Base-by-base conservation (phyloP, 129 eudicot species). In the Heracleum sosnowskyi region DNA sequence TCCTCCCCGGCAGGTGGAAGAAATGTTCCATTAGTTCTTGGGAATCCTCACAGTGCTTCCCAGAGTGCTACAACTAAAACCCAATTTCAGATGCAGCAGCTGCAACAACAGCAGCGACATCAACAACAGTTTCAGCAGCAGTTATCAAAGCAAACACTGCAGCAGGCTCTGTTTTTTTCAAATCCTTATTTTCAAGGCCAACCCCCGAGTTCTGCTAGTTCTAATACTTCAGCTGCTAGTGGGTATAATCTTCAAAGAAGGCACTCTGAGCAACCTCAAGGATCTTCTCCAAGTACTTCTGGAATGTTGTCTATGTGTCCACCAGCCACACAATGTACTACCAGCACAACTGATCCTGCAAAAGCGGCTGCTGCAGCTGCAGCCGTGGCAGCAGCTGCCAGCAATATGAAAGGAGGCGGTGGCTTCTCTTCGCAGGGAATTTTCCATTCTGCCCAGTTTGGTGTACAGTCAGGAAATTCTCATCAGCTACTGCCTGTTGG, bases 301-400 rank as follows among this genome's bases (percentile, higher is more conserved):
- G 89, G 91, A 47, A 88, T 86, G 91, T 73, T 91, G 85, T 85
- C 97, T 0, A 79, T 88, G 34, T 63, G 86, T 73, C 78, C 87
- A 10, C 88, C 89, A 7, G 91, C 85, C 33, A 79, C 87, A n/a
- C 53, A 73, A 37, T 83, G 86, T 0, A 78, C 84, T 69, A 78
- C 90, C 37, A 81, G 81, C 78, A 94, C 97, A 5, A 86, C 91
- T 1, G 99, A 96, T 84, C 96, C 99, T 34, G 92, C 96, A 42
- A 91, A 89, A 81, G 99, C 95, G 31, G 90, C 90, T 0, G 98
- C 96, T 31, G 77, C 82, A n/a, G 66, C 77, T 4, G 86, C 68
- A 6, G 68, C 68, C 4, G 34, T 60, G 68, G 68, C 91, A 4
- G 90, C 84, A 5, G 86, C 84, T 46, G 84, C 90, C 18, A 83